A percentile compares a stretch with the other conserved stretches of the same genome.
phyloP scores from a whole-genome alignment of 768 basidiomycete genomes.

The Auricularia sp. region DNA sequence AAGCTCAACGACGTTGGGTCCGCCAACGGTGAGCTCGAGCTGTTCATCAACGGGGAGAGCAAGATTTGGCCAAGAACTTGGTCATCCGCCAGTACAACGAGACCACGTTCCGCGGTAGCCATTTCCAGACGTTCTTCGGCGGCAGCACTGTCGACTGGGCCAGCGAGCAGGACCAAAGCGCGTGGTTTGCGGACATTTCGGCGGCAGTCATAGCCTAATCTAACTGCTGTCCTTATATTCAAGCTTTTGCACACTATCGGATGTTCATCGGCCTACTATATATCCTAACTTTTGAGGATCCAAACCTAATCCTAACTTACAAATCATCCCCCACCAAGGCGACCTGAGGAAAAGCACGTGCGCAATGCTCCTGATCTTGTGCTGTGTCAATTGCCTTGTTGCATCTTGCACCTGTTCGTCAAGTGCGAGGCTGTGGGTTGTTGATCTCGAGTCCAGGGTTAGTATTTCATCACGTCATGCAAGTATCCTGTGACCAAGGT shows the following conservation, averaged over 20 bases:
- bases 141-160: slow-evolving; percentile 44
- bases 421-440: too few relatives aligned
- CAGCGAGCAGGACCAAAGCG: slow-evolving; percentile 48
- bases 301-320: not conserved
- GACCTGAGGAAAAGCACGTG: too few relatives aligned
- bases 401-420: too few relatives aligned
- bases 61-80: slow-evolving; percentile 51
- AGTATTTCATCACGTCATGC: too few relatives aligned
- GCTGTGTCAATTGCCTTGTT: too few relatives aligned
- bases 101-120: slow-evolving; percentile 53
- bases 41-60: slow-evolving; percentile 56
- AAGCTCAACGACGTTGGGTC: slow-evolving; percentile 62
- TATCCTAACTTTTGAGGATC: too few relatives aligned
- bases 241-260: slow-evolving; percentile 13
- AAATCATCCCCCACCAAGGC: too few relatives aligned
- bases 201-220: slow-evolving; percentile 33
- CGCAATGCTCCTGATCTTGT: too few relatives aligned
- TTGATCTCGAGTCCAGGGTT: too few relatives aligned
- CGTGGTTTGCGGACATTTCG: slow-evolving; percentile 66
- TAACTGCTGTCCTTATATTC: too few relatives aligned
- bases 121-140: slow-evolving; percentile 73
- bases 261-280: not conserved
- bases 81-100: slow-evolving; percentile 39
- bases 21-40: slow-evolving; percentile 62
- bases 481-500: too few relatives aligned